These are phyloP conservation scores for Ophidiomyces ophidiicola DNA, from an alignment of 2,329 filamentous ascomycete genomes.

Conservation along the genomic window DNA sequence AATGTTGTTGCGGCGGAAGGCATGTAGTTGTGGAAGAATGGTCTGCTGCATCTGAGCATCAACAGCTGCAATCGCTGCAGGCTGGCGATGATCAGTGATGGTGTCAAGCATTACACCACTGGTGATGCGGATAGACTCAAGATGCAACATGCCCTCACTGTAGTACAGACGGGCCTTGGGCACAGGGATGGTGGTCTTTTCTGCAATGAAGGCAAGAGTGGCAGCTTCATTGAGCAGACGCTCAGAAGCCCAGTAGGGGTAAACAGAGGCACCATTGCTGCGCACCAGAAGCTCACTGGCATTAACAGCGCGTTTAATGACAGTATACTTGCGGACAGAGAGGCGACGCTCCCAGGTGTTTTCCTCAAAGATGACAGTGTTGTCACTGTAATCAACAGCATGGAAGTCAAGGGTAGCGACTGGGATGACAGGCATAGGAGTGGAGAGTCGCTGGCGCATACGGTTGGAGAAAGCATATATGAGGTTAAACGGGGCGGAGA, in stretches of 20 bases:
- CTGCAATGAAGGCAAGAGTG: constrained; percentile 5
- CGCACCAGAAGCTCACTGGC: constrained; percentile 1
- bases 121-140: constrained; percentile 5
- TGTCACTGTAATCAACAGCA: no score
- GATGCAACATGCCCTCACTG: constrained; percentile 1
- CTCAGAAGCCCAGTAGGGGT: neutral
- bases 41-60: constrained; percentile 1
- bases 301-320: constrained; percentile 2
- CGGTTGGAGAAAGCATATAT: no score
- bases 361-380: no score
- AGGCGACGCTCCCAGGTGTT: constrained; percentile 1
- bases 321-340: constrained; percentile 4
- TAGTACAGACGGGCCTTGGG: constrained; percentile 3
- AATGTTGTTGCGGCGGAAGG: no score
- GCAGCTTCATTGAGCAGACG: constrained; percentile 12
- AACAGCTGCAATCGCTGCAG: constrained; percentile 1
- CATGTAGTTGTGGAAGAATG: constrained; percentile 9
- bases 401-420: no score
- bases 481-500: no score
- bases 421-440: no score
- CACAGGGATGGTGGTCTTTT: constrained; percentile 12
- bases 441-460: no score
- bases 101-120: neutral
- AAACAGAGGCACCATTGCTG: neutral
- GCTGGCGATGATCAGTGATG: neutral